Evolutionary conservation across 2,329 filamentous ascomycete species (phyloP).

Genomic region (Periconia digitata): DNA sequence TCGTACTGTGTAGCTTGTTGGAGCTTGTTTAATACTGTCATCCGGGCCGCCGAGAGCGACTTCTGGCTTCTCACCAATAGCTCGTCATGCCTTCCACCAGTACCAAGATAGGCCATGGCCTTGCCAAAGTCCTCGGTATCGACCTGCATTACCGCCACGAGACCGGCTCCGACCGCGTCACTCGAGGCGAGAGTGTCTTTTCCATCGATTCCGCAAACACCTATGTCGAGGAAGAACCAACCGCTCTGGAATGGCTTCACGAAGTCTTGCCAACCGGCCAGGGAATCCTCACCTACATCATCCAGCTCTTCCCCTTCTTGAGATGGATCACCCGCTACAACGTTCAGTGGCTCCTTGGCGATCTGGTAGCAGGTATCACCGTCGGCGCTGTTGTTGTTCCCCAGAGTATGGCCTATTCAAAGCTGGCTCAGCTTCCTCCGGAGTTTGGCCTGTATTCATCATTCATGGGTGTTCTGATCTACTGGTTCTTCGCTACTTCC

Average conservation of each 20-base stretch:
- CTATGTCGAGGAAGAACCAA: slow-evolving; percentile 83
- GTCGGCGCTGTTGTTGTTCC: slow-evolving; percentile 82
- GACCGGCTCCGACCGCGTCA: slow-evolving; percentile 61
- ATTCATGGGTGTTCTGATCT: slow-evolving; percentile 92
- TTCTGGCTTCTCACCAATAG: slow-evolving; percentile 7
- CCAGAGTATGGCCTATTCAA: slow-evolving; percentile 93
- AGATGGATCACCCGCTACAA: slow-evolving; percentile 93
- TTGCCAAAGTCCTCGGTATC: slow-evolving; percentile 83
- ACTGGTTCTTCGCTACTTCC: slow-evolving; percentile 98
- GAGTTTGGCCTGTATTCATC: slow-evolving; percentile 92
- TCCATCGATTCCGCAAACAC: slow-evolving; percentile 71
- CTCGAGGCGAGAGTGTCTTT: slow-evolving; percentile 76
- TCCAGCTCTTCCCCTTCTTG: slow-evolving; percentile 80
- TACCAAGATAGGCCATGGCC: slow-evolving; percentile 66
- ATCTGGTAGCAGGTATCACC: slow-evolving; percentile 84
- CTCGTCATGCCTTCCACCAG: slow-evolving; percentile 29
- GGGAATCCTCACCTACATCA: slow-evolving; percentile 62
- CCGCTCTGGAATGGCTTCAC: slow-evolving; percentile 69
- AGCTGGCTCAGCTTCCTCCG: slow-evolving; percentile 73
- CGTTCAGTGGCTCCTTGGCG: slow-evolving; percentile 81
- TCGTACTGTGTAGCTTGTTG: slow-evolving; percentile 20
- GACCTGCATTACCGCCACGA: slow-evolving; percentile 71
- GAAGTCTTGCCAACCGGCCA: slow-evolving; percentile 62
- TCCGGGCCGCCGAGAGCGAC: slow-evolving; percentile 5
- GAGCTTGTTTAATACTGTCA: slow-evolving; percentile 32